A percentile compares a stretch with the other conserved stretches of the same genome.
Conservation (phyloP, 1,284 basidiomycete species). For the Leccinum brunneo-olivaceum region DNA sequence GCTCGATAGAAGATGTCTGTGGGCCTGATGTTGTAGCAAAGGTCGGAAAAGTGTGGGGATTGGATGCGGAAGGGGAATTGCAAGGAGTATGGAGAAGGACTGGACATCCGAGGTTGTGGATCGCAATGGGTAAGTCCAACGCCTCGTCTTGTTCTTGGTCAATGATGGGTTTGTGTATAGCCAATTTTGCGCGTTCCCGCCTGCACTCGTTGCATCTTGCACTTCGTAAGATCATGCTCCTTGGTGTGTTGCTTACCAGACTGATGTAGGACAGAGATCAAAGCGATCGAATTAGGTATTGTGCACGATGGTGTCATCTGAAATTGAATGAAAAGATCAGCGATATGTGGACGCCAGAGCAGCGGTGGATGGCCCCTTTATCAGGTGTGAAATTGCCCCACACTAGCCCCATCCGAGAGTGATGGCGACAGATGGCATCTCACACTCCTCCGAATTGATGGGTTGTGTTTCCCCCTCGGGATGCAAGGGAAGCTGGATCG, state of each 20-base stretch:
- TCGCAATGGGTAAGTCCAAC: constrained; percentile 28
- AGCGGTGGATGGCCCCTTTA: not conserved
- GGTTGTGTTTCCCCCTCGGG: not conserved
- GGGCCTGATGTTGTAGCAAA: constrained; percentile 32
- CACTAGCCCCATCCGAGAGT: too few relatives aligned
- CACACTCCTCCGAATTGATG: too few relatives aligned
- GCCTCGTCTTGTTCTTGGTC: not conserved
- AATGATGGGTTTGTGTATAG: constrained; percentile 14
- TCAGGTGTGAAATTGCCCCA: constrained; percentile 2
- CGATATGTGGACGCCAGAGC: too few relatives aligned
- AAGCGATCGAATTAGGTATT: constrained; percentile 23
- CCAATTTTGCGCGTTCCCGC: constrained; percentile 29
- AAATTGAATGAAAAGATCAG: not conserved
- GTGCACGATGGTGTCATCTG: constrained; percentile 11
- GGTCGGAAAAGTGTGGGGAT: constrained; percentile 38
- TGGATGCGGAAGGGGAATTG: constrained; percentile 42
- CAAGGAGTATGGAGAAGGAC: constrained; percentile 32
- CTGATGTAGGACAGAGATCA: constrained; percentile 23
- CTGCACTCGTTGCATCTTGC: constrained; percentile 32
- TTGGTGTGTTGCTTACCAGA: not conserved
- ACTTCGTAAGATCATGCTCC: constrained; percentile 23
- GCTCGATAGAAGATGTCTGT: constrained; percentile 32
- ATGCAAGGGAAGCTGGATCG: too few relatives aligned
- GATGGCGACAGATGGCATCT: too few relatives aligned
- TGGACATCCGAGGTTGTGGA: constrained; percentile 29